A percentile compares a stretch with the other conserved stretches of the same genome.
Conservation (phyloP, 176 grass and related monocot genomes). For the Cocos nucifera region DNA sequence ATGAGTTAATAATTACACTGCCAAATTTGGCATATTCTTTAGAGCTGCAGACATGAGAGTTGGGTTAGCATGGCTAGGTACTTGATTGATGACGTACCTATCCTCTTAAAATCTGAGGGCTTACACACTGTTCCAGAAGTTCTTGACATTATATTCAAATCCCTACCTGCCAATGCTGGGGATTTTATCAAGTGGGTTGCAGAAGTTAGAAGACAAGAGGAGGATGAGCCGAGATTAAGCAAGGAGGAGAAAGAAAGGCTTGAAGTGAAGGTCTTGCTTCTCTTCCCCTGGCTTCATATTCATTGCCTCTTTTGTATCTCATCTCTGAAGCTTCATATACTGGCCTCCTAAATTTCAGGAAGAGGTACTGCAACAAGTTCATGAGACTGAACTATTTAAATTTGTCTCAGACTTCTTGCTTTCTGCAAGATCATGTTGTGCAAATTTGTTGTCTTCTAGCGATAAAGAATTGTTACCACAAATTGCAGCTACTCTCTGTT, state of each 20-base stretch:
- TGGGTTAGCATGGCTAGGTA: slow-evolving; percentile 68
- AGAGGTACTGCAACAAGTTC: slow-evolving; percentile 57
- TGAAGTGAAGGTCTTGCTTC: slow-evolving; percentile 19
- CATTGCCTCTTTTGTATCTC: neutral
- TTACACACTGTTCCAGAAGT: slow-evolving; percentile 34
- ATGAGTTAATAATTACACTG: slow-evolving; percentile 5
- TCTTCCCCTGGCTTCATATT: neutral
- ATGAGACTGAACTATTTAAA: slow-evolving; percentile 46
- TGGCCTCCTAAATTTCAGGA: slow-evolving; percentile 32
- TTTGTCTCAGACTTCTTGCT: slow-evolving; percentile 38
- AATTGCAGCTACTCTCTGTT: slow-evolving; percentile 49
- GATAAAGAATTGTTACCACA: slow-evolving; percentile 25
- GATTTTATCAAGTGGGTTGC: slow-evolving; percentile 81
- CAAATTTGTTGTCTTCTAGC: slow-evolving; percentile 14
- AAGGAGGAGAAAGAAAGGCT: slow-evolving; percentile 61
- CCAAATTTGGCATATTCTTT: slow-evolving; percentile 3
- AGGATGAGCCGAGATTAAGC: slow-evolving; percentile 39
- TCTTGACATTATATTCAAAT: slow-evolving; percentile 28
- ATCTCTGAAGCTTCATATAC: neutral
- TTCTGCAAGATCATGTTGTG: slow-evolving; percentile 15
- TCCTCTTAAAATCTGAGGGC: slow-evolving; percentile 45
- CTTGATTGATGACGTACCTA: slow-evolving; percentile 51
- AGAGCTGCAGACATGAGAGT: slow-evolving; percentile 67
- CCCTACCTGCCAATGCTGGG: slow-evolving; percentile 61
- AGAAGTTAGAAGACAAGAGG: slow-evolving; percentile 86